Conservation (phyloP, 495 filamentous ascomycete genomes). For the Tuber calosporum region DNA sequence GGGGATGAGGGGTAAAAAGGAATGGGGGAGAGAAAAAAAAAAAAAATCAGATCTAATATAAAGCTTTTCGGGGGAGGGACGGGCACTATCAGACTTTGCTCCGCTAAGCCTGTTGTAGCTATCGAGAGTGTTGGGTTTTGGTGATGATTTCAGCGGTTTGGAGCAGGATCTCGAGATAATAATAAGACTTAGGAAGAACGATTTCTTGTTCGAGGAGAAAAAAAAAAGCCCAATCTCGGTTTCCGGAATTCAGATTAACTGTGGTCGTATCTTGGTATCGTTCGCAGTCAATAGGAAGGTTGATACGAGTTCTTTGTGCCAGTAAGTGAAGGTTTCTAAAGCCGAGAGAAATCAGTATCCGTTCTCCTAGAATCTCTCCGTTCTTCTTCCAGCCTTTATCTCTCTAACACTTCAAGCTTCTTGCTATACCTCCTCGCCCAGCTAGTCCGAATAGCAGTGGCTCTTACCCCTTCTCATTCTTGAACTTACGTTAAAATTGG, state of each 20-base stretch:
- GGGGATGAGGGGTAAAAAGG: constrained; percentile 30
- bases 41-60: constrained; percentile 37
- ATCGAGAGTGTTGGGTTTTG: neutral
- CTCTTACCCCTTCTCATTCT: neutral
- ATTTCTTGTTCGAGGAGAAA: neutral
- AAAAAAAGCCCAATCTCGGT: neutral
- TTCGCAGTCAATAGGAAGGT: neutral
- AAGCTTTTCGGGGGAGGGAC: constrained; percentile 19
- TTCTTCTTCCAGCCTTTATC: neutral
- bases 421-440: neutral
- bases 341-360: neutral
- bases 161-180: neutral
- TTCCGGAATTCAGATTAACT: neutral
- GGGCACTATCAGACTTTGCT: constrained; percentile 19
- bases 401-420: neutral
- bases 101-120: neutral
- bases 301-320: neutral
- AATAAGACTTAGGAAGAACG: neutral
- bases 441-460: neutral
- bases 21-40: too few species aligned
- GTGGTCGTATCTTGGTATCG: neutral
- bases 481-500: neutral
- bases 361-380: neutral
- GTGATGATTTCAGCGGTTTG: neutral
- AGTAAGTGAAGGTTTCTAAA: neutral